A percentile compares a stretch with the other conserved stretches of the same genome.
Evolutionary conservation across 2,329 filamentous ascomycete species (phyloP).

Genomic region (Clarireedia paspali): DNA sequence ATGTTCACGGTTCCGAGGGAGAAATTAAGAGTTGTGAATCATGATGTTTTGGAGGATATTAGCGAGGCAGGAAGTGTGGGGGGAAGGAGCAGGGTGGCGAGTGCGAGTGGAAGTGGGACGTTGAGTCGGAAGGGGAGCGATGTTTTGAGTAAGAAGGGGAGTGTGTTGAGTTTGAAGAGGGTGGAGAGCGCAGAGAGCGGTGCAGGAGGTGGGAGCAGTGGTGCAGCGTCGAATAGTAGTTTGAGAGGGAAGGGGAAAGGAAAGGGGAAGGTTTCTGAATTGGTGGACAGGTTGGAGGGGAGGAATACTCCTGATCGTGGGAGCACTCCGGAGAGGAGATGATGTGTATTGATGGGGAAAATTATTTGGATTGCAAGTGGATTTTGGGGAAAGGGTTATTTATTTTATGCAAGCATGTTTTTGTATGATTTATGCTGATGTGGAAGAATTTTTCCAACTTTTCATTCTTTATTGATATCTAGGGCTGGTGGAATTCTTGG

Average conservation of each 20-base stretch:
- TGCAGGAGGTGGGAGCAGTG: not conserved
- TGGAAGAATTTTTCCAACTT: too few relatives aligned
- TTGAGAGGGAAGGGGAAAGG: constrained; percentile 11
- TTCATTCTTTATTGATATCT: too few relatives aligned
- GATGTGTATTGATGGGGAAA: too few relatives aligned
- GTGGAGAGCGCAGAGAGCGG: constrained; percentile 5
- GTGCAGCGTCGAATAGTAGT: not conserved
- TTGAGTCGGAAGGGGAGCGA: constrained; percentile 2
- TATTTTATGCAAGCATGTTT: too few relatives aligned
- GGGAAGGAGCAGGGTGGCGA: constrained; percentile 20
- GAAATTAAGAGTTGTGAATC: constrained; percentile 82
- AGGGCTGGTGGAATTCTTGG: too few relatives aligned
- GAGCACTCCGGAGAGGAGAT: not conserved
- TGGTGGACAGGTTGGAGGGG: constrained; percentile 24
- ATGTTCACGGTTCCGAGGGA: constrained; percentile 94
- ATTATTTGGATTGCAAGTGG: too few relatives aligned
- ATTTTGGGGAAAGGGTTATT: too few relatives aligned
- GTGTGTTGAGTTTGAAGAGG: not conserved
- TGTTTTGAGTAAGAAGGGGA: constrained; percentile 6
- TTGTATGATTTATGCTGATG: too few relatives aligned
- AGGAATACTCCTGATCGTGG: constrained; percentile 18
- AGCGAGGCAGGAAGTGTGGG: constrained; percentile 32
- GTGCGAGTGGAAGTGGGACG: constrained; percentile 12
- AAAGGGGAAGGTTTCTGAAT: constrained; percentile 21
- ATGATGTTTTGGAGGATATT: constrained; percentile 45